Evolutionary conservation across 1,284 basidiomycete genomes (phyloP).

Genomic region (Melampsora larici-populina): DNA sequence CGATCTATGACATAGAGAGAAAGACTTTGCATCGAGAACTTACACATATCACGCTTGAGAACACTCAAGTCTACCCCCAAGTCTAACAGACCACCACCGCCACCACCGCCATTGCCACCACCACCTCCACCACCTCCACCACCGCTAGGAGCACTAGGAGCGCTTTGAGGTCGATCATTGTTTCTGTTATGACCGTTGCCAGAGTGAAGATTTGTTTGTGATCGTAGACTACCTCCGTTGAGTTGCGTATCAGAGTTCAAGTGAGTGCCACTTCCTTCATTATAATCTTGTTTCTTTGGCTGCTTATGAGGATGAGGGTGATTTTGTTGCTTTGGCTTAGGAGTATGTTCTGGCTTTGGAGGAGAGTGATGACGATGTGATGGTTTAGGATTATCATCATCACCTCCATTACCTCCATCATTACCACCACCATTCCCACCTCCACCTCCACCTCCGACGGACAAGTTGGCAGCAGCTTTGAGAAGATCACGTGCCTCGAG

Average conservation of each 20-base stretch:
- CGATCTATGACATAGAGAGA: background rate
- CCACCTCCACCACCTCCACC: too few relatives aligned
- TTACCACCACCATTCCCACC: background rate
- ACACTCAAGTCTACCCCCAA: background rate
- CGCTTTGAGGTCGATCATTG: background rate
- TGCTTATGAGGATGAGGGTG: background rate
- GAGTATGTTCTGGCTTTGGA: constrained; percentile 4
- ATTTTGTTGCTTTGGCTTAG: background rate
- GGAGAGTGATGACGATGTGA: constrained; percentile 2
- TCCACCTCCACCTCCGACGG: constrained; percentile 1
- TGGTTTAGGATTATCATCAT: background rate
- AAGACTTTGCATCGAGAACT: background rate
- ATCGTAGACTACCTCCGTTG: background rate
- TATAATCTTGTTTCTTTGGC: background rate
- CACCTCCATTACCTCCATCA: too few relatives aligned
- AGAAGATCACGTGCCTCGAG: background rate
- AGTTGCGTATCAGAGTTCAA: background rate
- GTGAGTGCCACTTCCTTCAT: background rate
- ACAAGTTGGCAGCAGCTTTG: background rate
- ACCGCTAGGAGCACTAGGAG: too few relatives aligned
- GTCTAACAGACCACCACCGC: background rate
- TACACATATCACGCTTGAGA: too few relatives aligned
- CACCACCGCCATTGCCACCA: background rate
- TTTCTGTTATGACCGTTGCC: background rate
- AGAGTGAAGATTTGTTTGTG: background rate